Base-by-base conservation (phyloP, 2,329 filamentous ascomycete genomes). In the Tolypocladium guangdongense region DNA sequence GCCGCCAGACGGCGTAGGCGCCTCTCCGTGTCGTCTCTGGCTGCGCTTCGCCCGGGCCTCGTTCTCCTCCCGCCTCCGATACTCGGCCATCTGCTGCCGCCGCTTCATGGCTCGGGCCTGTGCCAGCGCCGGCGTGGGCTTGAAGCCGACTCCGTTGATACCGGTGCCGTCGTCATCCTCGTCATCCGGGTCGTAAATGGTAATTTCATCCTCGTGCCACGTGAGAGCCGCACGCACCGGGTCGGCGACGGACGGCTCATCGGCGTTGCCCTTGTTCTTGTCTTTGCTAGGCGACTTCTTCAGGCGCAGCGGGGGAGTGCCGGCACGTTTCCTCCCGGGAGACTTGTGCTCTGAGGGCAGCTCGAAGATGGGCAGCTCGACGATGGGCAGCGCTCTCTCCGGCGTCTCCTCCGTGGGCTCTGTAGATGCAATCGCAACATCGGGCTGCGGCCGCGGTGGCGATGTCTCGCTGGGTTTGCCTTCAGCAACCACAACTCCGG, bases 161-260 rank as follows among this genome's bases (percentile, higher is more conserved):
- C 83, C 83, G 4, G 78, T 80, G 50, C 83, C 83, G 61, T 86
- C 83, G 60, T 86, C 83, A 57, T 86, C 82, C 57, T 78, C 75
- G 62, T 86, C 83, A 41, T 81, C 72, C 0, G 81, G 79, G 59
- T 84, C 78, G 64, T 85, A 83, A 32, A 84, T 74, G 2, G 83
- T 86, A 56, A 86, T 86, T 62, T 86, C 83, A 59, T 85, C 78
- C 58, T 84, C 81, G 60, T 82, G 81, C 83, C 83, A 86, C 2
- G 83, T 86, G 51, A 85, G 70, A 3, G 80, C 75, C 7, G 81
- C 80, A 37, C 81, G 74, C 11, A 82, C 63, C 0, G 79, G 78
- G 52, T 82, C 80, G 51, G 74, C 67, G 32, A 80, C 65, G 43
- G 66, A 59, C 14, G 63, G 60, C 14, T 69, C 71, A 10, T 69